Evolutionary conservation across 257 asterid species (phyloP).

Genomic region (Nicotiana paniculata): DNA sequence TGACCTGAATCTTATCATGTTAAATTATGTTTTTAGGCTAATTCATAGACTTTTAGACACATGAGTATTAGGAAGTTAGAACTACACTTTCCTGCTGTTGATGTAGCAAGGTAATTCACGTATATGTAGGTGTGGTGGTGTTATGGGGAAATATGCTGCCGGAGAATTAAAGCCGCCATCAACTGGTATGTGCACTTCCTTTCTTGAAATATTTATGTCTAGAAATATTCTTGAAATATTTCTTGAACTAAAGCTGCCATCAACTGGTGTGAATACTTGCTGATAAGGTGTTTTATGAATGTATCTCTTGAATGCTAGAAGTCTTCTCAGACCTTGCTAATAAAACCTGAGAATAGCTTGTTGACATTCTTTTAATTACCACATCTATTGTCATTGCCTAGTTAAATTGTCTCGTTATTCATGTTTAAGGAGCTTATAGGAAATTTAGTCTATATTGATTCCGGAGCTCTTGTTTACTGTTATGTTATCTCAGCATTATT

Average conservation of each 20-base stretch:
- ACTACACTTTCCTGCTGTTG: conserved; percentile 9
- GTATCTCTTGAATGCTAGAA: conserved; percentile 2
- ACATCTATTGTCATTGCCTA: background rate
- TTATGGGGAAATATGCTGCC: conserved; percentile 98
- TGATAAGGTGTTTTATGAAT: background rate
- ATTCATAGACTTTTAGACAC: background rate
- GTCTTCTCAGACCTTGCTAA: background rate
- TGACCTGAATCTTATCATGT: background rate
- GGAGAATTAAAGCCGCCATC: conserved; percentile 97
- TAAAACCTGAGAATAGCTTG: background rate
- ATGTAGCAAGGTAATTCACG: background rate
- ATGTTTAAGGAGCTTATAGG: background rate
- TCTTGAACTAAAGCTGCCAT: too few relatives aligned
- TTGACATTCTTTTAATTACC: background rate
- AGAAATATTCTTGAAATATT: too few relatives aligned
- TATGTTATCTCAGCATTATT: background rate
- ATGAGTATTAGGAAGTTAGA: background rate
- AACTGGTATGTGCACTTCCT: conserved; percentile 52
- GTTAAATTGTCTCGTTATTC: background rate
- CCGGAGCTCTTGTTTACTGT: background rate
- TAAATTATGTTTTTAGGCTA: background rate
- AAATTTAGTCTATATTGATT: background rate
- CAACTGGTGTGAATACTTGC: background rate
- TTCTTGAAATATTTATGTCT: background rate
- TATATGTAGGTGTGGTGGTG: conserved; percentile 92